Percentiles rank a stretch among this genome's conserved stretches.
phyloP scores from a whole-genome alignment of 2,329 filamentous ascomycete species.

The Cladophialophora bantiana region DNA sequence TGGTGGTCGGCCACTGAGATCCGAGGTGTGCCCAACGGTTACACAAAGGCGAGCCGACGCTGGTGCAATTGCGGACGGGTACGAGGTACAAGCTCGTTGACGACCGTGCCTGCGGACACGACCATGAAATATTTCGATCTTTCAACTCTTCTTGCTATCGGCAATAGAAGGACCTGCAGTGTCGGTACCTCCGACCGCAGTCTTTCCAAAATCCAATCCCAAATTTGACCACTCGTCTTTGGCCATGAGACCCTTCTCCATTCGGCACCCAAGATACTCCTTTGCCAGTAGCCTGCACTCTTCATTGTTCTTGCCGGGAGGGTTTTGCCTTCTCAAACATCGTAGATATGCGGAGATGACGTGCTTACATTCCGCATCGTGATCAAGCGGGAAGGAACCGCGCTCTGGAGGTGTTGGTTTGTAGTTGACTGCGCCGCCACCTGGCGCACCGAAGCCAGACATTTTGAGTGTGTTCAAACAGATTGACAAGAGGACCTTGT shows the following conservation, averaged over 20 bases:
- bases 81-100: neutral
- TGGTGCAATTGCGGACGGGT: neutral
- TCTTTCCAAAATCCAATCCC: slow-evolving; percentile 70
- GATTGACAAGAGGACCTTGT: neutral
- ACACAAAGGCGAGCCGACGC: neutral
- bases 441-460: slow-evolving; percentile 71
- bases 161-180: neutral
- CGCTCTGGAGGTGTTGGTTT: slow-evolving; percentile 83
- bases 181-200: slow-evolving; percentile 10
- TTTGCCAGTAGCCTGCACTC: slow-evolving; percentile 87
- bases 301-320: slow-evolving; percentile 81
- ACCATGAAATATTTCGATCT: neutral
- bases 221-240: slow-evolving; percentile 94
- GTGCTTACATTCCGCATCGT: slow-evolving; percentile 93
- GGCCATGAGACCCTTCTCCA: slow-evolving; percentile 97
- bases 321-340: slow-evolving; percentile 73
- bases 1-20: neutral
- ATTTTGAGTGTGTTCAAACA: slow-evolving; percentile 20
- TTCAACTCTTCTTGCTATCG: slow-evolving; percentile 21
- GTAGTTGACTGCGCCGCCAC: slow-evolving; percentile 66
- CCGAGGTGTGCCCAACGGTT: neutral
- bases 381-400: slow-evolving; percentile 94
- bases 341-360: slow-evolving; percentile 84
- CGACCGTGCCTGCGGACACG: neutral
- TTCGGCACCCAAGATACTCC: slow-evolving; percentile 85